phyloP scores from a whole-genome alignment of 2,329 filamentous ascomycete species.

The Cladosporium sp. region DNA sequence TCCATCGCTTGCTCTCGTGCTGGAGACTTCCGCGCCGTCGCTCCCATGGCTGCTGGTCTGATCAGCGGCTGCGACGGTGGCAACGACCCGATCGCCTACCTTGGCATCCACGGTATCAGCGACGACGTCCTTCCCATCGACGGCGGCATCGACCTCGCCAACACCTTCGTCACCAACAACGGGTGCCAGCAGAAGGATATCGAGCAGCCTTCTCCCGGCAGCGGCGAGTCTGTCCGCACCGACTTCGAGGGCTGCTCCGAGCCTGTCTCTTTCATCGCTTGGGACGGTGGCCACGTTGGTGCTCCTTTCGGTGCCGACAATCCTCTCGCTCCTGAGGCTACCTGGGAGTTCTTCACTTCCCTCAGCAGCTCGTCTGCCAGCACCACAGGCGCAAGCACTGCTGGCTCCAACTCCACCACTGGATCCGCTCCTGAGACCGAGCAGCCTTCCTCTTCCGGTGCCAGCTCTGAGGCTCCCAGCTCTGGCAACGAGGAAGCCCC shows the following conservation, averaged over 20 bases:
- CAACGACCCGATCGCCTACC: slow-evolving; percentile 11
- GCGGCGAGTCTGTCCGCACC: neutral
- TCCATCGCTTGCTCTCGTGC: slow-evolving; percentile 19
- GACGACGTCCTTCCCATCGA: slow-evolving; percentile 9
- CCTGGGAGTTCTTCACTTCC: slow-evolving; percentile 10
- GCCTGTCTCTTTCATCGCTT: slow-evolving; percentile 12
- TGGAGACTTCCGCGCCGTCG: slow-evolving; percentile 3
- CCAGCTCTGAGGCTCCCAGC: neutral
- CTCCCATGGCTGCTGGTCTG: neutral
- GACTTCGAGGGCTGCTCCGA: slow-evolving; percentile 10
- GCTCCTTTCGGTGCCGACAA: neutral
- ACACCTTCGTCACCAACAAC: slow-evolving; percentile 11
- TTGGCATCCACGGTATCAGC: slow-evolving; percentile 12
- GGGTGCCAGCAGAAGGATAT: slow-evolving; percentile 9
- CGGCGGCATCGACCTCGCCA: slow-evolving; percentile 6
- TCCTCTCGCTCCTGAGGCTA: slow-evolving; percentile 5
- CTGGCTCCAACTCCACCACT: slow-evolving; percentile 8
- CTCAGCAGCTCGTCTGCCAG: neutral
- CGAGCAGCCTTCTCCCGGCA: slow-evolving; percentile 1
- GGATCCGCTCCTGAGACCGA: neutral
- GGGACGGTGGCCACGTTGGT: slow-evolving; percentile 9
- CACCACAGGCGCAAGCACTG: neutral
- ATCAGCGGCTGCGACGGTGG: slow-evolving; percentile 1
- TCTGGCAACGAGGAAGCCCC: neutral
- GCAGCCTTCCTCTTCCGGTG: neutral